A percentile compares a stretch with the other conserved stretches of the same genome.
phyloP scores from a whole-genome alignment of 371 early-diverging fungal species.

The Dinochytrium kinnereticum region DNA sequence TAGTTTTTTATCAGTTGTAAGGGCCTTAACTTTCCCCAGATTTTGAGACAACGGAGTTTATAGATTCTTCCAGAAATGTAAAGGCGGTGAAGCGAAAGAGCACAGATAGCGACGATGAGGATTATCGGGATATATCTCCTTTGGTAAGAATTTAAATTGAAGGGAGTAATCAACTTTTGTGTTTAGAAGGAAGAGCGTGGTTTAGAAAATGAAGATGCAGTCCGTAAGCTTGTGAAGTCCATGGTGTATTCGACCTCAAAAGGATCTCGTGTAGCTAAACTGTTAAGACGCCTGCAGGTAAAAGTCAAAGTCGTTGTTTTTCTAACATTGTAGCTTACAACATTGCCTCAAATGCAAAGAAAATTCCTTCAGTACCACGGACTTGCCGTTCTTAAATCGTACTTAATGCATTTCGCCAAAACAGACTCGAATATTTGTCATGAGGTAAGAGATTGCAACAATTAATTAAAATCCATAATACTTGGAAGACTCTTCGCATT shows the following conservation, averaged over 20 bases:
- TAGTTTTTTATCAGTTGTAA: background rate
- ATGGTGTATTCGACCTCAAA: slow-evolving; percentile 33
- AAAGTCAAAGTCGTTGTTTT: slow-evolving; percentile 14
- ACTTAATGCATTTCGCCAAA: slow-evolving; percentile 32
- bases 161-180: background rate
- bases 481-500: slow-evolving; percentile 41
- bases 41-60: background rate
- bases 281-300: slow-evolving; percentile 26
- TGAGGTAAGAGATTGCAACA: slow-evolving; percentile 43
- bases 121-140: background rate
- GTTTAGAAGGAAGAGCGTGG: slow-evolving; percentile 27
- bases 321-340: slow-evolving; percentile 26
- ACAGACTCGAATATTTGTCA: slow-evolving; percentile 34
- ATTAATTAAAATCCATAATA: too few relatives aligned
- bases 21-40: background rate
- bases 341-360: slow-evolving; percentile 30
- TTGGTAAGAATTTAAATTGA: slow-evolving; percentile 4
- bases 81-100: background rate
- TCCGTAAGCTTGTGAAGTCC: slow-evolving; percentile 30
- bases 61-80: background rate
- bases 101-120: slow-evolving; percentile 17
- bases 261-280: slow-evolving; percentile 7
- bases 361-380: slow-evolving; percentile 53
- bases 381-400: slow-evolving; percentile 40
- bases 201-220: slow-evolving; percentile 30